Evolutionary conservation across 495 filamentous ascomycete genomes (phyloP).

Genomic region (Xylaria castorea): DNA sequence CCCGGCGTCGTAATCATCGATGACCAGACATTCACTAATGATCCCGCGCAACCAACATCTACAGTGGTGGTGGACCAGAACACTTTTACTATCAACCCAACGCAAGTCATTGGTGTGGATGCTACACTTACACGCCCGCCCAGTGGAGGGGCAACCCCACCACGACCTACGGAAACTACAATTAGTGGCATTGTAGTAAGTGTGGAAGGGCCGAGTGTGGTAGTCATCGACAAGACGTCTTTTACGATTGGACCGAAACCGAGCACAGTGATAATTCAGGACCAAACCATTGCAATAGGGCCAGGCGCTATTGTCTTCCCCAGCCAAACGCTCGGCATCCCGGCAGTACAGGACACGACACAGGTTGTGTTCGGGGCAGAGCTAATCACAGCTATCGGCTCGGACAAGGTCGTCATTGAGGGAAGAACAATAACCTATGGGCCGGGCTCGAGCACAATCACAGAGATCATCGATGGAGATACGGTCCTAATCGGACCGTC

Average conservation of each 20-base stretch:
- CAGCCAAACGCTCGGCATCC: conserved; percentile 45
- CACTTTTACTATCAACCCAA: conserved; percentile 53
- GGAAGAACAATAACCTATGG: conserved; percentile 53
- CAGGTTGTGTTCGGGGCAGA: conserved; percentile 53
- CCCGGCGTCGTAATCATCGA: conserved; percentile 52
- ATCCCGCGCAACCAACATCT: conserved; percentile 42
- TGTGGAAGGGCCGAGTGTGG: conserved; percentile 48
- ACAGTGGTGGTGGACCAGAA: conserved; percentile 48
- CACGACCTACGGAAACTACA: conserved; percentile 42
- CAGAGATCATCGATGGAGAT: conserved; percentile 50
- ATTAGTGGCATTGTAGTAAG: conserved; percentile 52
- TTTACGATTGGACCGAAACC: conserved; percentile 47
- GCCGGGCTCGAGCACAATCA: conserved; percentile 38
- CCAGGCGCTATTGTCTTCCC: conserved; percentile 48
- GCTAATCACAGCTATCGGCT: conserved; percentile 54
- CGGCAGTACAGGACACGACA: conserved; percentile 42
- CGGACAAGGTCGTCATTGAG: conserved; percentile 51
- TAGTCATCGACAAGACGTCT: conserved; percentile 55
- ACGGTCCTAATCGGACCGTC: conserved; percentile 54
- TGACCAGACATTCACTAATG: conserved; percentile 49
- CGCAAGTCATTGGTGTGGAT: conserved; percentile 48
- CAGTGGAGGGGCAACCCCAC: conserved; percentile 32
- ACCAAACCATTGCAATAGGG: conserved; percentile 56
- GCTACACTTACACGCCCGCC: conserved; percentile 48
- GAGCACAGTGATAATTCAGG: conserved; percentile 45